Percentiles rank a stretch among this genome's conserved stretches.
Evolutionary conservation across 257 asterid species (phyloP).

Genomic region (Solanum chmielewskii): DNA sequence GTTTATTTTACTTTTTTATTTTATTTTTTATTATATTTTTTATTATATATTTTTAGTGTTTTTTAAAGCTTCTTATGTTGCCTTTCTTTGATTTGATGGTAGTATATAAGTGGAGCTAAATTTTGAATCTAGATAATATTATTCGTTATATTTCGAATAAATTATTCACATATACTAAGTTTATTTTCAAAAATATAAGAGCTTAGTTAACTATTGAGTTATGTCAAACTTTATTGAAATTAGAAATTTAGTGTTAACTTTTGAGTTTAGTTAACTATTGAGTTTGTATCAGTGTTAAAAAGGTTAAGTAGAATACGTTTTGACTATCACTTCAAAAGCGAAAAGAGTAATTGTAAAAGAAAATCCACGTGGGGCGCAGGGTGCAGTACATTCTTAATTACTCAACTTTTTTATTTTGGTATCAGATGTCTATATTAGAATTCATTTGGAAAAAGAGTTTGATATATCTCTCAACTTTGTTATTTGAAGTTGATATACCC

Average conservation of each 20-base stretch:
- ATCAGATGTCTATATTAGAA: too few relatives aligned
- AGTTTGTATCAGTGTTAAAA: background rate
- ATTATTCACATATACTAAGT: too few relatives aligned
- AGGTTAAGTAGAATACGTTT: background rate
- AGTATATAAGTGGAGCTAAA: background rate
- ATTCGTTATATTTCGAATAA: too few relatives aligned
- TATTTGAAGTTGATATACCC: too few relatives aligned
- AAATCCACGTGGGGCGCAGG: background rate
- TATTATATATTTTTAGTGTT: background rate
- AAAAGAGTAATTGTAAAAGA: background rate
- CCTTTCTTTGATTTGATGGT: background rate
- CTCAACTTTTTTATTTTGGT: fast-evolving
- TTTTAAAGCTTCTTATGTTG: background rate
- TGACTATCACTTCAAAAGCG: background rate
- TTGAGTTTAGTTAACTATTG: too few relatives aligned
- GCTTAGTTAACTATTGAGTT: too few relatives aligned
- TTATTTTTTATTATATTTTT: background rate
- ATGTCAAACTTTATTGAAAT: too few relatives aligned
- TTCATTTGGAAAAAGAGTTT: too few relatives aligned
- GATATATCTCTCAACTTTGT: too few relatives aligned
- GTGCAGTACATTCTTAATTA: background rate
- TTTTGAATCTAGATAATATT: background rate
- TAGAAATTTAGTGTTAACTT: too few relatives aligned
- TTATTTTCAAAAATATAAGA: too few relatives aligned
- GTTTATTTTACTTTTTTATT: too few relatives aligned